Evolutionary conservation across 2,329 filamentous ascomycete species (phyloP).

Genomic region (Botrytis sinoallii): DNA sequence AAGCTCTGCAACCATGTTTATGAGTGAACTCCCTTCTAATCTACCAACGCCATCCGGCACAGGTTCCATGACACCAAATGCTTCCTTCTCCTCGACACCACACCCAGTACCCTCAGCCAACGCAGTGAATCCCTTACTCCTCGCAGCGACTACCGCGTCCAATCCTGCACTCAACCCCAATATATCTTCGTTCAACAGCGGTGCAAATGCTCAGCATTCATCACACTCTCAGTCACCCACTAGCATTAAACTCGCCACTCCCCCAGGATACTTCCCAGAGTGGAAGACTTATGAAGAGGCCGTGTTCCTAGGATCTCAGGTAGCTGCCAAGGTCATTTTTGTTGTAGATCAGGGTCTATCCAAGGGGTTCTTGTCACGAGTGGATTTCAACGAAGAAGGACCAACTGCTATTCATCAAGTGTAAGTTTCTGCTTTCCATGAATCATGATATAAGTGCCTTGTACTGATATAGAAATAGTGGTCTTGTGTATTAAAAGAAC

Average conservation of each 20-base stretch:
- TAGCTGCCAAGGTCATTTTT: constrained; percentile 69
- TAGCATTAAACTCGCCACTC: constrained; percentile 61
- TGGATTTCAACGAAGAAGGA: constrained; percentile 39
- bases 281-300: constrained; percentile 58
- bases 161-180: constrained; percentile 39
- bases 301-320: constrained; percentile 67
- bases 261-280: constrained; percentile 71
- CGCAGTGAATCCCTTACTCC: constrained; percentile 83
- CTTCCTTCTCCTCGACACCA: constrained; percentile 50
- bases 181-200: constrained; percentile 38
- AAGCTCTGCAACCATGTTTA: constrained; percentile 92
- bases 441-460: background rate
- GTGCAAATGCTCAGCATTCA: constrained; percentile 45
- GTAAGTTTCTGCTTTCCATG: constrained; percentile 29
- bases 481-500: constrained; percentile 18
- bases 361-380: constrained; percentile 67
- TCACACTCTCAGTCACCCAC: constrained; percentile 67
- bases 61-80: constrained; percentile 76
- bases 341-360: constrained; percentile 59
- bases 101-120: constrained; percentile 53
- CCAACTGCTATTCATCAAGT: constrained; percentile 39
- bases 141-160: constrained; percentile 76
- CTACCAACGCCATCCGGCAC: constrained; percentile 88
- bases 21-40: constrained; percentile 91
- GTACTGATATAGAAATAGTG: constrained; percentile 9